Evolutionary conservation across 805 yeast genomes (phyloP).

Genomic region (Spathaspora hagerdaliae): DNA sequence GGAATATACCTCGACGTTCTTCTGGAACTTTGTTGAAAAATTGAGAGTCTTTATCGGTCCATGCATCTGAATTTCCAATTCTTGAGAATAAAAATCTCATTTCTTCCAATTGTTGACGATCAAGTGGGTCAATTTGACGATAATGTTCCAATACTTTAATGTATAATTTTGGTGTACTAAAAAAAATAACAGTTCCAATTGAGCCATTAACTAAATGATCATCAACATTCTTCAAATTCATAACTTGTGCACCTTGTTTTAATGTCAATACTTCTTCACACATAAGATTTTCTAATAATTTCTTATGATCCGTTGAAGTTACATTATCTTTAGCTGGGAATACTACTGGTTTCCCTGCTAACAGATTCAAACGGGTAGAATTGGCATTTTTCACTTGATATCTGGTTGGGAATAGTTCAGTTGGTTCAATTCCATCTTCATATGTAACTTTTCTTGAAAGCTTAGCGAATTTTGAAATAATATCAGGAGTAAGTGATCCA

Average conservation of each 20-base stretch:
- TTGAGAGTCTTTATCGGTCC: constrained; percentile 15
- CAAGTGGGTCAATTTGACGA: constrained; percentile 11
- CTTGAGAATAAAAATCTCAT: constrained; percentile 16
- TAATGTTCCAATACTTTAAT: constrained; percentile 21
- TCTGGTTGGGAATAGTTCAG: constrained; percentile 85
- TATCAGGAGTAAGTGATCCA: constrained; percentile 55
- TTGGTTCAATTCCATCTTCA: constrained; percentile 78
- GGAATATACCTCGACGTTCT: constrained; percentile 21
- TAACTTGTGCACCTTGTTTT: constrained; percentile 89
- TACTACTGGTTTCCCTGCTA: constrained; percentile 44
- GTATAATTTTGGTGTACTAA: constrained; percentile 30
- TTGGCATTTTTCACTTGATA: constrained; percentile 82
- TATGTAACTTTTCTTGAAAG: constrained; percentile 58
- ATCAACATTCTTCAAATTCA: constrained; percentile 83
- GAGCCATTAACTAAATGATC: constrained; percentile 85
- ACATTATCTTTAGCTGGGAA: constrained; percentile 43
- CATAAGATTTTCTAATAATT: constrained; percentile 58
- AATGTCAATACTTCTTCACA: constrained; percentile 61
- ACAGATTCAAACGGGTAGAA: constrained; percentile 24
- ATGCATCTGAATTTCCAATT: constrained; percentile 17
- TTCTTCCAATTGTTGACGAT: constrained; percentile 20
- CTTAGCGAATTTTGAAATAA: constrained; percentile 44
- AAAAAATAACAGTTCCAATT: constrained; percentile 68
- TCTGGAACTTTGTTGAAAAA: constrained; percentile 17
- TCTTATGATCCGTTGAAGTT: constrained; percentile 15